phyloP scores from a whole-genome alignment of 2,329 filamentous ascomycete species.

The Alternaria atra region DNA sequence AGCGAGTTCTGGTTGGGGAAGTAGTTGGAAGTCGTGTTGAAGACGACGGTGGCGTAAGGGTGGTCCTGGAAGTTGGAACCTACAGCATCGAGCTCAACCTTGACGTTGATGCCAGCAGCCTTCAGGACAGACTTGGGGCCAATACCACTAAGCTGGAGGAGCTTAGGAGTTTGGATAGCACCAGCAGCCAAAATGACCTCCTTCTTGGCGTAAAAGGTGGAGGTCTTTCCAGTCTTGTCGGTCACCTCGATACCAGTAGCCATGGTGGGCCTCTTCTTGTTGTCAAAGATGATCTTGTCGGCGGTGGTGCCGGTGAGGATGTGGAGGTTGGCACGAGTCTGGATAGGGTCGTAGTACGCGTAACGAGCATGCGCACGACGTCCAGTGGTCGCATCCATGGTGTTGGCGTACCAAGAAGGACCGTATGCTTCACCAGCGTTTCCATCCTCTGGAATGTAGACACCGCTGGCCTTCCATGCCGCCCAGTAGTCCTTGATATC shows the following conservation, averaged over 20 bases:
- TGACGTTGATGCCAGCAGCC: slow-evolving; percentile 38
- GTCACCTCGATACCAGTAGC: slow-evolving; percentile 32
- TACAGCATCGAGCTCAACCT: slow-evolving; percentile 41
- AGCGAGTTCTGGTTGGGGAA: slow-evolving; percentile 37
- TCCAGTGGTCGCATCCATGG: slow-evolving; percentile 39
- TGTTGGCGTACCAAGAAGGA: slow-evolving; percentile 37
- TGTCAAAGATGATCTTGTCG: slow-evolving; percentile 32
- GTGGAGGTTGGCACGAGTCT: slow-evolving; percentile 35
- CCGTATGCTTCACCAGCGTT: slow-evolving; percentile 37
- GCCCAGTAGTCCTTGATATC: slow-evolving; percentile 38
- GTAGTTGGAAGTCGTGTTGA: slow-evolving; percentile 32
- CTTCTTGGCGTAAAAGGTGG: slow-evolving; percentile 34
- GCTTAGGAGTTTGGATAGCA: slow-evolving; percentile 64
- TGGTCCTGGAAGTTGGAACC: slow-evolving; percentile 50
- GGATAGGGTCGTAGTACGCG: slow-evolving; percentile 43
- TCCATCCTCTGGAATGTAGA: slow-evolving; percentile 27
- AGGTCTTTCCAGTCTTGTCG: slow-evolving; percentile 14
- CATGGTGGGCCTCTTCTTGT: slow-evolving; percentile 21
- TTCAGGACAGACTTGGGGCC: slow-evolving; percentile 42
- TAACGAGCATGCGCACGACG: slow-evolving; percentile 38
- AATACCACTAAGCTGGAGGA: slow-evolving; percentile 52
- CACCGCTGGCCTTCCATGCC: slow-evolving; percentile 34
- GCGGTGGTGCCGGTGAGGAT: slow-evolving; percentile 34
- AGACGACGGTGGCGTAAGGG: slow-evolving; percentile 30
- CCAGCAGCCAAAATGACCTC: slow-evolving; percentile 70